These are phyloP conservation scores for Suhomyces kilbournensis DNA, from an alignment of 805 yeast species.

Conservation along the genomic window DNA sequence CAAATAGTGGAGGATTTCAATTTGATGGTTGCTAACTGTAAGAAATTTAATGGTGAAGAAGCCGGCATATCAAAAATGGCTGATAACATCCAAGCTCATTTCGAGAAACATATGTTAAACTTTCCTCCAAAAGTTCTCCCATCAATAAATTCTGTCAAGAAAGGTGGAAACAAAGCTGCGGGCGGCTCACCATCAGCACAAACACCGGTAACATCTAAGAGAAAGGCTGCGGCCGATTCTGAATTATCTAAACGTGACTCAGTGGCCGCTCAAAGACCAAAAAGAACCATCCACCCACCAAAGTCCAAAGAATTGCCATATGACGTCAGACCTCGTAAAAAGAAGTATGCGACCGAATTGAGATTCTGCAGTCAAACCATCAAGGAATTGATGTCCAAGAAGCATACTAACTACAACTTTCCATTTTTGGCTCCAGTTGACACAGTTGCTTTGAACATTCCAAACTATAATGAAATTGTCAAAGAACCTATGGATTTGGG, in stretches of 20 bases:
- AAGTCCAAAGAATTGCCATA: constrained; percentile 90
- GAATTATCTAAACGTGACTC: constrained; percentile 49
- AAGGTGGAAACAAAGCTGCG: constrained; percentile 10
- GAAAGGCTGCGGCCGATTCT: constrained; percentile 52
- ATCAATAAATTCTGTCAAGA: constrained; percentile 3
- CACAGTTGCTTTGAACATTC: constrained; percentile 89
- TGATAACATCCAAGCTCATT: constrained; percentile 82
- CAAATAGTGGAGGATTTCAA: constrained; percentile 76
- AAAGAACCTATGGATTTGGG: constrained; percentile 95
- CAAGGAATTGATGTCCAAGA: constrained; percentile 79
- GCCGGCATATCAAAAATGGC: constrained; percentile 90
- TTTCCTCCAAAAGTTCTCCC: constrained; percentile 64
- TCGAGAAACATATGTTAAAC: constrained; percentile 88
- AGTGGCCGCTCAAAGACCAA: constrained; percentile 80
- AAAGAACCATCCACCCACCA: constrained; percentile 95
- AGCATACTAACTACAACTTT: constrained; percentile 78
- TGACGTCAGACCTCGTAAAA: constrained; percentile 85
- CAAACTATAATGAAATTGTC: constrained; percentile 81
- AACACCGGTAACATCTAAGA: constrained; percentile 22
- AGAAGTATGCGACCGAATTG: constrained; percentile 86
- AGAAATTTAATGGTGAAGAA: constrained; percentile 78
- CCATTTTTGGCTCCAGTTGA: constrained; percentile 95
- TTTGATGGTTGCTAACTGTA: constrained; percentile 80
- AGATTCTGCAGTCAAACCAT: constrained; percentile 79
- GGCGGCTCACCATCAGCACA: constrained; percentile 10